Base-by-base conservation (phyloP, 1,284 basidiomycete species). In the Rhodotorula sp. region DNA sequence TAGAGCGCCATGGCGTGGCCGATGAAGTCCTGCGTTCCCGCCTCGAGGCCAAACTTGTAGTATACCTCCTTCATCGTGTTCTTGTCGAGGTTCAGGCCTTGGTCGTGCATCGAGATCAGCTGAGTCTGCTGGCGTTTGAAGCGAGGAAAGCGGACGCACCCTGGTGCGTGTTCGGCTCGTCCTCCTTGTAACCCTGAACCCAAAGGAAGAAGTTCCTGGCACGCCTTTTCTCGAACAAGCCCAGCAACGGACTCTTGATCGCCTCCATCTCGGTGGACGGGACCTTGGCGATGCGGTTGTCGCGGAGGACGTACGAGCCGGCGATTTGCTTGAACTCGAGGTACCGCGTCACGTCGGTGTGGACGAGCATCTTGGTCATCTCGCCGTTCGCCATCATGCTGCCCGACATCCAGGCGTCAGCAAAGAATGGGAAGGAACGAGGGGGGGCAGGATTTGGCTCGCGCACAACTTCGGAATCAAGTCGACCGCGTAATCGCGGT, bases 321-420 rank as follows among this genome's bases (percentile, higher is more conserved):
- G 96, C 93, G 81, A 99, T 98, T 84, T 98, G 95, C 85, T 99
- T 99, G 86, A 99, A 99, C 81, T 99, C 96, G 79, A 99, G 89
- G 83, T 99, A 99, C 71, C 94, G 89, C 47, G 92, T 96, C 72
- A 99, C 96, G 80, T 99, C 94, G 76, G 96, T 99, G 85, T 99
- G 95, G 58, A 99, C 94, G 73, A 99, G 89, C 82, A 99, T 99
- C 82, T 90, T 91, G 68, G 94, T 97, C 79, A 99, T 89, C 82
- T 98, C 95, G 70, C 96, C 96, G 34, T 93, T 95, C 48, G 96
- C 91, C 79, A 99, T 94, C 85, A 99, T 99, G 84, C 74, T 75
- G 73, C 7, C n/a, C n/a, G n/a, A n/a, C n/a, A n/a, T n/a, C n/a
- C n/a, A n/a, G n/a, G n/a, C n/a, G n/a, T n/a, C n/a, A n/a, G n/a